Evolutionary conservation across 176 grass and related monocot species (phyloP).

Genomic region (Triticum turgidum): DNA sequence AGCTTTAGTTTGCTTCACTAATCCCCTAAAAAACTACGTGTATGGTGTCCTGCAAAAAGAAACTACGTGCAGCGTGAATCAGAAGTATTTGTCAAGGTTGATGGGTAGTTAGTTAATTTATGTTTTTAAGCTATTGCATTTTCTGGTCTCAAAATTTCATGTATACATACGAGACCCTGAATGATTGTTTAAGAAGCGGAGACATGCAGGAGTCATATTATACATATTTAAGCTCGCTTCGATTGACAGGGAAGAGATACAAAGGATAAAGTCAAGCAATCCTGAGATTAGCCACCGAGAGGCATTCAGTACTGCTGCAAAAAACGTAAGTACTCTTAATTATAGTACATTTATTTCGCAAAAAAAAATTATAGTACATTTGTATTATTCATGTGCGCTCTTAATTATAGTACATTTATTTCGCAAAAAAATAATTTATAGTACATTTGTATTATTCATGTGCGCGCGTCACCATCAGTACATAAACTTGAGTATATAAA

Average conservation of each 20-base stretch:
- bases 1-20: background rate
- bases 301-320: slow-evolving; percentile 91
- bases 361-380: background rate
- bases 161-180: background rate
- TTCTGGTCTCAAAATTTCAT: background rate
- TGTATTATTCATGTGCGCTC: background rate
- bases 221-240: background rate
- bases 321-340: slow-evolving; percentile 61
- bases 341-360: background rate
- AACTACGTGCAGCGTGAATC: background rate
- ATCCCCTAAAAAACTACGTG: no score
- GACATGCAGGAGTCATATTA: no score
- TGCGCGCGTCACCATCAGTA: no score
- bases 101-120: background rate
- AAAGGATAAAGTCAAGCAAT: slow-evolving; percentile 92
- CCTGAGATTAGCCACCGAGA: slow-evolving; percentile 91
- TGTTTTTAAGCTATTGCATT: background rate
- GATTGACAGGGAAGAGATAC: slow-evolving; percentile 83
- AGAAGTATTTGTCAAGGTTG: background rate
- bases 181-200: background rate
- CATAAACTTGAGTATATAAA: no score
- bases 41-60: no score
- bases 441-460: background rate
- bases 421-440: no score
- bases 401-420: no score